Base-by-base conservation (phyloP, 73 alveolate genomes). In the Paramecium sonneborni region DNA sequence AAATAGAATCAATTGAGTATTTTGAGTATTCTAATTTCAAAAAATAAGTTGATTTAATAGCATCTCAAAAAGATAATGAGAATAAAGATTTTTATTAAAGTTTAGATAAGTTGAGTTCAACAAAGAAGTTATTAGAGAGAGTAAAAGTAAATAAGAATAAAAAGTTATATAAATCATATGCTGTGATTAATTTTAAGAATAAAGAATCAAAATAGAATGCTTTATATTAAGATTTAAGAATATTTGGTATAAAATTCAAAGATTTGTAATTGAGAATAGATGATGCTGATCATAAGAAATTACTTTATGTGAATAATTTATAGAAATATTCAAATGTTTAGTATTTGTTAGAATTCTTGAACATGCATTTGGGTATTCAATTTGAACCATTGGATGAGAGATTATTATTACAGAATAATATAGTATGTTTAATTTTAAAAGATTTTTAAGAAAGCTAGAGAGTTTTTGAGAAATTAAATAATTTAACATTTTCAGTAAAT, bases 321-420 rank as follows among this genome's bases (percentile, higher is more conserved):
- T 35, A 26, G 0, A 72, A 72, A 34, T 15, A n/a, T 72, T 35
- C 55, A 72, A 72, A 34, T 35, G 57, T 38, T 18, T 32, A 72
- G 11, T 34, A 72, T 35, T 72, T 72, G 10, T 1, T 72, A 1
- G 52, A 72, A 34, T 72, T 34, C 34, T 72, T 72, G 35, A 38
- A 35, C 1, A 1, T 28, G 7, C 55, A 72, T 35, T 72, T 72
- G 20, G 57, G 37, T 6, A 28, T 34, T 18, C 4, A 72, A 72
- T 72, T 72, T 15, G 86, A 72, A 37, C 32, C 57, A 5, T 18
- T 21, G 10, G 86, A 72, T 72, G 86, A 72, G 15, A 72, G 86
- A 72, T 9, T 20, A 35, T 6, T 10, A 10, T 35, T 72, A 37
- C 35, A 72, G 26, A 72, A 72, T 72, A 72, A 41, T 35, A 35